A percentile compares a stretch with the other conserved stretches of the same genome.
Evolutionary conservation across 805 yeast genomes (phyloP).

Genomic region (Nakazawaea molendinolei): DNA sequence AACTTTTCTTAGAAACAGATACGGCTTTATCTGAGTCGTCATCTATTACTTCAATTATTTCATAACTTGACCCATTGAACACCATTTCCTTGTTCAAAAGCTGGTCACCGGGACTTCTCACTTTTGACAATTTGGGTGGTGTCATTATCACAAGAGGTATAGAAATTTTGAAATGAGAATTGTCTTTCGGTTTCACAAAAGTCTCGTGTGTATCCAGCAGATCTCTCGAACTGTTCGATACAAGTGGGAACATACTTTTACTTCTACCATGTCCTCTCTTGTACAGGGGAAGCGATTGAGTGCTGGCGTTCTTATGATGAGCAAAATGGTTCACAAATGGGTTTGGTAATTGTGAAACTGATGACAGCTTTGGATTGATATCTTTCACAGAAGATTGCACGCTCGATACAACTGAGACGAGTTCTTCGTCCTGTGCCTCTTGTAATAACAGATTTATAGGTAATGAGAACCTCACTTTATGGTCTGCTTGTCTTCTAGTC

Average conservation of each 20-base stretch:
- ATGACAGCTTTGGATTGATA: too few relatives aligned
- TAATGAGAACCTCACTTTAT: conserved; percentile 9
- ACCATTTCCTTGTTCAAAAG: conserved; percentile 7
- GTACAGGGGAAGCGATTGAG: conserved; percentile 1
- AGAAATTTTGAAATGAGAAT: conserved; percentile 6
- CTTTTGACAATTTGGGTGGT: conserved; percentile 9
- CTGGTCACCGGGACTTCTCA: conserved; percentile 3
- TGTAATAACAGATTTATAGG: conserved; percentile 4
- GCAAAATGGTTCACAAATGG: too few relatives aligned
- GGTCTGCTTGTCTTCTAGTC: conserved; percentile 1
- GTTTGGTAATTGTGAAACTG: too few relatives aligned
- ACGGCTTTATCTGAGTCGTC: not conserved
- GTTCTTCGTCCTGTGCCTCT: not conserved
- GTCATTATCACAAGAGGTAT: conserved; percentile 10
- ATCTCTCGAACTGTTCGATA: not conserved
- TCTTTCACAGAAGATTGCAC: not conserved
- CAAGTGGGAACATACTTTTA: conserved; percentile 5
- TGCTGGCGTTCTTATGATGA: conserved; percentile 5
- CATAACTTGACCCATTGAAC: conserved; percentile 8
- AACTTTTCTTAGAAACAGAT: too few relatives aligned
- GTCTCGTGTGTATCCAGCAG: not conserved
- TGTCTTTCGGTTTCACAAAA: conserved; percentile 3
- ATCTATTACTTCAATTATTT: conserved; percentile 5
- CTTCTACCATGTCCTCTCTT: conserved; percentile 1
- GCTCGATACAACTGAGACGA: not conserved